These are phyloP conservation scores for Gossypium rotundifolium DNA, from an alignment of 345 rosid genomes.

Conservation along the genomic window DNA sequence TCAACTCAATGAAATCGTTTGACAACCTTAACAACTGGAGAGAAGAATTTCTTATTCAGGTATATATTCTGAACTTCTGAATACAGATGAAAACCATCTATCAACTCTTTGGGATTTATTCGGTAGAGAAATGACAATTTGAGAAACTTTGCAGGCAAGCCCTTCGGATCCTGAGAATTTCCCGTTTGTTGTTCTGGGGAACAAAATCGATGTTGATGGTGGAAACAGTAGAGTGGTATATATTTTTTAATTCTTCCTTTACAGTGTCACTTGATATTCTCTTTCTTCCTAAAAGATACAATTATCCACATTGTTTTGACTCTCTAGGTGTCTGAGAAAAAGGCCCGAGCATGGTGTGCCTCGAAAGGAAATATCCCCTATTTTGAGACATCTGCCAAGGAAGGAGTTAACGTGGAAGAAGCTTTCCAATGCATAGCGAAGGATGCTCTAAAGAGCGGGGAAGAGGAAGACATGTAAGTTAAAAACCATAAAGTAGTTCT, in stretches of 20 bases:
- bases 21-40: constrained; percentile 66
- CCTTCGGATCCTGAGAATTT: constrained; percentile 96
- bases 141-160: constrained; percentile 58
- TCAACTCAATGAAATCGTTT: constrained; percentile 51
- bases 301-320: not conserved
- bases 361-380: constrained; percentile 97
- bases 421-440: constrained; percentile 94
- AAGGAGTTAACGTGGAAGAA: constrained; percentile 93
- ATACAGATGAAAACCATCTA: not conserved
- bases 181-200: constrained; percentile 88
- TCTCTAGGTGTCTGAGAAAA: constrained; percentile 82
- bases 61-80: constrained; percentile 14
- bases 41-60: constrained; percentile 75
- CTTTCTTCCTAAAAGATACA: not conserved
- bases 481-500: not conserved
- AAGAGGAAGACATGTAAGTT: constrained; percentile 95
- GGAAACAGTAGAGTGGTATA: constrained; percentile 92
- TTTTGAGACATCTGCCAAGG: constrained; percentile 98
- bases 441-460: constrained; percentile 85
- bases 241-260: not conserved
- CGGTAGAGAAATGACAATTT: constrained; percentile 3
- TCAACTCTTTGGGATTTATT: not conserved
- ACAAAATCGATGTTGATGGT: constrained; percentile 85
- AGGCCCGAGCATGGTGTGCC: constrained; percentile 97
- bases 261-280: not conserved